Conservation (phyloP, 805 yeast species). For the Saccharomycopsis sp. region DNA sequence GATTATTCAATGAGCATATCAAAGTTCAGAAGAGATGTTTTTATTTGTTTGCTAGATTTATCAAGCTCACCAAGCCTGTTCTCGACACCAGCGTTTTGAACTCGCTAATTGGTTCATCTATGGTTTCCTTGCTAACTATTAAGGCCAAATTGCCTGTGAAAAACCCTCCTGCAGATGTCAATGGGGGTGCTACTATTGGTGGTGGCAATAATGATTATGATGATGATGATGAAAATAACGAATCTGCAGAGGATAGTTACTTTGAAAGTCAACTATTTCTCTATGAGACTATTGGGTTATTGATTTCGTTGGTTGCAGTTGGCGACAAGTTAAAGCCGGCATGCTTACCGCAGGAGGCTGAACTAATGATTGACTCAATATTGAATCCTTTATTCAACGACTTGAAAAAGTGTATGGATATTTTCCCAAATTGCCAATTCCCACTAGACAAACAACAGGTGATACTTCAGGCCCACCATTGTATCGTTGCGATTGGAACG, state of each 20-base stretch:
- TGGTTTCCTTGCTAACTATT: constrained; percentile 53
- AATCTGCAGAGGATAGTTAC: constrained; percentile 39
- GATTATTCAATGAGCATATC: constrained; percentile 66
- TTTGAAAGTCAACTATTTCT: constrained; percentile 77
- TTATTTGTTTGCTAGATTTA: constrained; percentile 81
- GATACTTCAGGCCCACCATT: constrained; percentile 76
- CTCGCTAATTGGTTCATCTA: constrained; percentile 51
- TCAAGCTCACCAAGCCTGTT: constrained; percentile 67
- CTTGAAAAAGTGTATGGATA: constrained; percentile 57
- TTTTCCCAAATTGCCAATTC: constrained; percentile 29
- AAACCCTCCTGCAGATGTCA: constrained; percentile 23
- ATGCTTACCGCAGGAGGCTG: constrained; percentile 5
- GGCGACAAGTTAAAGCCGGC: constrained; percentile 32
- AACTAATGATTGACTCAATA: constrained; percentile 48
- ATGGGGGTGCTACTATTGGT: constrained; percentile 23
- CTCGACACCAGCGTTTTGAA: constrained; percentile 45
- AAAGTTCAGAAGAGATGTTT: constrained; percentile 82
- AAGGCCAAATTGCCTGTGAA: constrained; percentile 46
- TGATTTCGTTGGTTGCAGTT: constrained; percentile 44
- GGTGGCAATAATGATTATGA: constrained; percentile 32
- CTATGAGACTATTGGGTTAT: constrained; percentile 79
- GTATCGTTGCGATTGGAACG: constrained; percentile 83
- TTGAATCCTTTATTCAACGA: constrained; percentile 70
- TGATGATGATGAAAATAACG: constrained; percentile 51
- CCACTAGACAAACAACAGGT: constrained; percentile 35